phyloP scores from a whole-genome alignment of 163 green algal genomes.

The Chloromonas sp. region DNA sequence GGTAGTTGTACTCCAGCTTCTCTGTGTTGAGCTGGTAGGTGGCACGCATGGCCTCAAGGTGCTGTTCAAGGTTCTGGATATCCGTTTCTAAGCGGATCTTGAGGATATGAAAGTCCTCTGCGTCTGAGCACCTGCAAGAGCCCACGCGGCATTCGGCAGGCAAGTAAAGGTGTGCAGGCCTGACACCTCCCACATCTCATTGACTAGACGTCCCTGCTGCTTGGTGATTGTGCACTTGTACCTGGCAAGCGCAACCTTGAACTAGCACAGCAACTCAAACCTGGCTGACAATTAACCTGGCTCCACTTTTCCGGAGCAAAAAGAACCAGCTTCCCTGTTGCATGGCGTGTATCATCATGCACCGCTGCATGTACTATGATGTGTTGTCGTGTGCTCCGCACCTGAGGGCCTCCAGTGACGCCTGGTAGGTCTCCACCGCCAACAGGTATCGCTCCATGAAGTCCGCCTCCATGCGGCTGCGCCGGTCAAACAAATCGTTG shows the following conservation, averaged over 20 bases:
- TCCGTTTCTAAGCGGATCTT: conserved; percentile 79
- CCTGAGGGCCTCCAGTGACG: conserved; percentile 53
- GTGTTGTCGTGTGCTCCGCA: too few species aligned
- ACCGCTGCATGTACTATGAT: too few species aligned
- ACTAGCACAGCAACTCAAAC: too few species aligned
- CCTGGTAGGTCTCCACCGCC: conserved; percentile 45
- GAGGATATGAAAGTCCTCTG: conserved; percentile 80
- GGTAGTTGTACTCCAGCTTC: conserved; percentile 89
- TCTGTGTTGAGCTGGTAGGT: conserved; percentile 85
- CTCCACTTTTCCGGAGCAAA: too few species aligned
- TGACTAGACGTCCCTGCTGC: too few species aligned
- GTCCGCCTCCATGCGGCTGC: conserved; percentile 53
- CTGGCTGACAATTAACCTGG: too few species aligned
- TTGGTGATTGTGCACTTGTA: too few species aligned
- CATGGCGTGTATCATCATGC: too few species aligned
- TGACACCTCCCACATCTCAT: too few species aligned
- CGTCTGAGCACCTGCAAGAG: conserved; percentile 34
- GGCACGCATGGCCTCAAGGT: conserved; percentile 78
- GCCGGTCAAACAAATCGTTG: conserved; percentile 43
- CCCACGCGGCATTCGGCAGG: conserved; percentile 3
- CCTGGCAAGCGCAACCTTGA: too few species aligned
- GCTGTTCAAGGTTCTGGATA: conserved; percentile 77
- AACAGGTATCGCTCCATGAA: conserved; percentile 67
- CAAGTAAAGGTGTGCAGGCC: too few species aligned
- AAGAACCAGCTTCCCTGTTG: too few species aligned